A percentile compares a stretch with the other conserved stretches of the same genome.
Conservation (phyloP, 768 basidiomycete genomes). For the Amanita fuliginea region DNA sequence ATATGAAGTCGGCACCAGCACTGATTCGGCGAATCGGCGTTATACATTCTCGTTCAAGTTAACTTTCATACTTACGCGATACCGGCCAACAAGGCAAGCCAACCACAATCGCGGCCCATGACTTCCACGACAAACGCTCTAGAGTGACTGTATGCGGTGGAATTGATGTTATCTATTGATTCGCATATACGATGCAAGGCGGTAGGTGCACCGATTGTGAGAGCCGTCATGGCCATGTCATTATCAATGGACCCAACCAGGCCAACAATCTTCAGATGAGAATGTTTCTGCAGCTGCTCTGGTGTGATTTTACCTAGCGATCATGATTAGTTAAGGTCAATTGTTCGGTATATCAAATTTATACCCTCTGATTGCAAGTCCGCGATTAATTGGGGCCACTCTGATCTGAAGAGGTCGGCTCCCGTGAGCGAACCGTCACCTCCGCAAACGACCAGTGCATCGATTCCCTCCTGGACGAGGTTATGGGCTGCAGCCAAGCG, state of each 20-base stretch:
- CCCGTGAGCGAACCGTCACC: constrained; percentile 97
- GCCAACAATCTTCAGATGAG: constrained; percentile 93
- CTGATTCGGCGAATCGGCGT: constrained; percentile 26
- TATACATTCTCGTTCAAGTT: background rate
- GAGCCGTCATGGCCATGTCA: constrained; percentile 95
- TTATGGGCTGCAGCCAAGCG: constrained; percentile 84
- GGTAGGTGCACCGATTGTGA: constrained; percentile 95
- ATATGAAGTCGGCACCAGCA: constrained; percentile 92
- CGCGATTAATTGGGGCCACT: constrained; percentile 84
- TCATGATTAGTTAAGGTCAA: background rate
- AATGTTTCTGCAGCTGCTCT: constrained; percentile 57
- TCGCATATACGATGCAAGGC: constrained; percentile 96
- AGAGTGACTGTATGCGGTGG: constrained; percentile 91
- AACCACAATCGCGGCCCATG: constrained; percentile 99
- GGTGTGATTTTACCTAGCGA: constrained; percentile 58
- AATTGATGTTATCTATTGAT: constrained; percentile 96
- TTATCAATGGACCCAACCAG: constrained; percentile 99
- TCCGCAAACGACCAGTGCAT: constrained; percentile 93
- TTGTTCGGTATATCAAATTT: background rate
- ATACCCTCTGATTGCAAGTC: constrained; percentile 38
- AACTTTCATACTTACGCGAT: constrained; percentile 49
- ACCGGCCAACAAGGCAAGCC: constrained; percentile 90
- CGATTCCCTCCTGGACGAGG: constrained; percentile 92
- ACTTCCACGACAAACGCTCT: constrained; percentile 97
- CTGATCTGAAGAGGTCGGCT: constrained; percentile 84